phyloP scores from a whole-genome alignment of 768 basidiomycete genomes.

The Rhizopogon rudus region DNA sequence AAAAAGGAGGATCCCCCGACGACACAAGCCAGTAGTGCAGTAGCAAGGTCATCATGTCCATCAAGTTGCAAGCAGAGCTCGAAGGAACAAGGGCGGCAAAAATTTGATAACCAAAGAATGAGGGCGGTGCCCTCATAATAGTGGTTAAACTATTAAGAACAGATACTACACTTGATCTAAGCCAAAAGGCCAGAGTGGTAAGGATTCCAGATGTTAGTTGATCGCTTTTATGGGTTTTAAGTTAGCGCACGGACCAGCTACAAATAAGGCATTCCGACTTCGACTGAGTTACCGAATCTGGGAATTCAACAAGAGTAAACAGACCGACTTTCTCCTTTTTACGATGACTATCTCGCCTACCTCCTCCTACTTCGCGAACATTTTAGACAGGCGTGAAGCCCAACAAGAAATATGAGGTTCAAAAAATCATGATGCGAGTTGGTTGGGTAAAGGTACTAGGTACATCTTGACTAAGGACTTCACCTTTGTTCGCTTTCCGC shows the following conservation, averaged over 20 bases:
- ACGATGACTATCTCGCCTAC: too few relatives aligned
- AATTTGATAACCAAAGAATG: conserved; percentile 49
- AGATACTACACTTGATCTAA: conserved; percentile 58
- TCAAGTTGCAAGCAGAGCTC: conserved; percentile 31
- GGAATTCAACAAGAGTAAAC: not conserved
- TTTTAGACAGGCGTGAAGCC: too few relatives aligned
- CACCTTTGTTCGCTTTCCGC: too few relatives aligned
- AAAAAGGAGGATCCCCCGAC: not conserved
- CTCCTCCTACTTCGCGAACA: too few relatives aligned
- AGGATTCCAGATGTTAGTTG: not conserved
- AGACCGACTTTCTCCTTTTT: too few relatives aligned
- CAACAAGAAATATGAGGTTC: too few relatives aligned
- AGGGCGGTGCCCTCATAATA: conserved; percentile 44
- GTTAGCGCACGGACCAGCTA: not conserved
- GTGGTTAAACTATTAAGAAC: conserved; percentile 83
- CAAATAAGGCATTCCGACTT: too few relatives aligned
- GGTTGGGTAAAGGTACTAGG: too few relatives aligned
- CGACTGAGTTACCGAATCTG: not conserved
- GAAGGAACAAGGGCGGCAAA: conserved; percentile 42
- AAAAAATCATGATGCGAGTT: too few relatives aligned
- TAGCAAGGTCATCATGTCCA: conserved; percentile 27
- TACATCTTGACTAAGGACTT: too few relatives aligned
- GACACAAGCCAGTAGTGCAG: conserved; percentile 42
- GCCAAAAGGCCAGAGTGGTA: conserved; percentile 41
- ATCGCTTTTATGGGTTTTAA: not conserved